Conservation (phyloP, 2,329 filamentous ascomycete species). For the Neonectria magnoliae region DNA sequence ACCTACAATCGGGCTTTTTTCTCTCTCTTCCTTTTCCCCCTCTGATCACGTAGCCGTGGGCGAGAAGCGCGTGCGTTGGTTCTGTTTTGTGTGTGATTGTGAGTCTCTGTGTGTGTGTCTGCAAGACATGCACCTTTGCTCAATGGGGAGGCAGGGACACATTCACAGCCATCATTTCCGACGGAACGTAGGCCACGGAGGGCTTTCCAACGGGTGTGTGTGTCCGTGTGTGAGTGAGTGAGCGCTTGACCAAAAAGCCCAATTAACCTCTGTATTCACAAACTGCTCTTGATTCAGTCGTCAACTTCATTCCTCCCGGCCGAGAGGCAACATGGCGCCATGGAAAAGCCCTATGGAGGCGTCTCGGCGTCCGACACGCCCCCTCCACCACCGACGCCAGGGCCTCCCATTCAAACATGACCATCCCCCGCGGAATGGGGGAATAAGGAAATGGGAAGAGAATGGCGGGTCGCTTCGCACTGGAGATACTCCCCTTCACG, state of each 20-base stretch:
- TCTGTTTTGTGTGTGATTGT: constrained; percentile 18
- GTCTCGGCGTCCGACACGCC: background rate
- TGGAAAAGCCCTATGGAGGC: background rate
- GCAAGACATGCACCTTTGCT: constrained; percentile 29
- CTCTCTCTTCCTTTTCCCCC: no score
- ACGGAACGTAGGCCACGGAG: background rate
- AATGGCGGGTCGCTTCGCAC: background rate
- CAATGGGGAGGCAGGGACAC: constrained; percentile 23
- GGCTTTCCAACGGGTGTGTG: no score
- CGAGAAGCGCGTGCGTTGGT: constrained; percentile 16
- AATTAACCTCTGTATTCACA: background rate
- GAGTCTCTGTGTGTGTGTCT: background rate
- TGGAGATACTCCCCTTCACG: background rate
- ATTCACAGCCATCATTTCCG: constrained; percentile 36
- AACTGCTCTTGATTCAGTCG: background rate
- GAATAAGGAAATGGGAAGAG: no score
- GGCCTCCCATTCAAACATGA: no score
- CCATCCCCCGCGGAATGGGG: no score
- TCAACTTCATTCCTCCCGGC: background rate
- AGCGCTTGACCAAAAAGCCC: background rate
- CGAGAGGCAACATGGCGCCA: background rate
- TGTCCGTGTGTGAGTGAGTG: background rate
- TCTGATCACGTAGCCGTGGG: background rate
- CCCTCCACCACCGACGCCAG: background rate
- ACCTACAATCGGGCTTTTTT: background rate